phyloP scores from a whole-genome alignment of 2,329 filamentous ascomycete genomes.

The Dryadomyces quercus-mongolicae region DNA sequence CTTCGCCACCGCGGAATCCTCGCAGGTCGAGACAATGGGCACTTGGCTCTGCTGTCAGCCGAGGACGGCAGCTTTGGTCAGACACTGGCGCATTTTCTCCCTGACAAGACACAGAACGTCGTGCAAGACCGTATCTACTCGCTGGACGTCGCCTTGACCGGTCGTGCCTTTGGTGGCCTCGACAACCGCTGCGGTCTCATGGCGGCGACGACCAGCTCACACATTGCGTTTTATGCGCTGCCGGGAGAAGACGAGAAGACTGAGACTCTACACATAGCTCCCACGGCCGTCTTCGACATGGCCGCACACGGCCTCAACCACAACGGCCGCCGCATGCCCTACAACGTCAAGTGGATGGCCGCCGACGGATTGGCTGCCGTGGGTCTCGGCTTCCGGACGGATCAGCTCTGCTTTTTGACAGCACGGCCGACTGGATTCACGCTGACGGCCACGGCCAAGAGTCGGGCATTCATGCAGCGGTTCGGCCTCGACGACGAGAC shows the following conservation, averaged over 20 bases:
- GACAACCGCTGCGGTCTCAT: conserved; percentile 13
- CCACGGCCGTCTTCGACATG: conserved; percentile 14
- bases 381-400: conserved; percentile 26
- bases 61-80: conserved; percentile 15
- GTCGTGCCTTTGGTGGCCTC: background rate
- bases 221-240: conserved; percentile 22
- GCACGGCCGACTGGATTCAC: conserved; percentile 33
- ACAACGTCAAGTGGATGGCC: conserved; percentile 31
- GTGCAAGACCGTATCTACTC: conserved; percentile 25
- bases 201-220: conserved; percentile 19
- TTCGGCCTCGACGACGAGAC: conserved; percentile 15
- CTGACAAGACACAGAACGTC: conserved; percentile 36
- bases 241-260: conserved; percentile 1
- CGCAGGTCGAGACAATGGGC: conserved; percentile 37
- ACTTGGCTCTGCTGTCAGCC: conserved; percentile 31
- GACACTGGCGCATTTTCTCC: conserved; percentile 23
- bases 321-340: conserved; percentile 12
- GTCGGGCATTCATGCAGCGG: conserved; percentile 11
- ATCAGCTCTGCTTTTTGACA: conserved; percentile 33
- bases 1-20: conserved; percentile 23
- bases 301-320: conserved; percentile 7
- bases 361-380: conserved; percentile 31
- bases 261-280: background rate
- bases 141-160: conserved; percentile 16
- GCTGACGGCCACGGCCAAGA: conserved; percentile 17